Evolutionary conservation across 1,284 basidiomycete species (phyloP).

Genomic region (Sanghuangporus baumii): DNA sequence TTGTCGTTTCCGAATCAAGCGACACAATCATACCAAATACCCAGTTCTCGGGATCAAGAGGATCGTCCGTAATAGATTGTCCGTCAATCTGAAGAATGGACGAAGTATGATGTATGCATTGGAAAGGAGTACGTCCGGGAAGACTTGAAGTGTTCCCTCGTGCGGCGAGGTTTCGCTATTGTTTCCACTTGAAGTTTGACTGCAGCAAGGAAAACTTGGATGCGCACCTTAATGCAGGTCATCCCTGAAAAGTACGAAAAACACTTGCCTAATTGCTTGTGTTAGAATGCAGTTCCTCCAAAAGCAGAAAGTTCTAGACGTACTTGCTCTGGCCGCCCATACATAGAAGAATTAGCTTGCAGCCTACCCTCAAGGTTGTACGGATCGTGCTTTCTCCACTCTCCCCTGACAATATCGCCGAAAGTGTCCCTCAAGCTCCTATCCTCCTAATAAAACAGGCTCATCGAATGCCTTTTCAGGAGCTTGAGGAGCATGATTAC

Average conservation of each 20-base stretch:
- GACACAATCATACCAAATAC: conserved; percentile 44
- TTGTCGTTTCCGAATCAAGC: not conserved
- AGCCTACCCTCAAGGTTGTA: conserved; percentile 62
- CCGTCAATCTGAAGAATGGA: conserved; percentile 69
- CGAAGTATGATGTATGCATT: conserved; percentile 80
- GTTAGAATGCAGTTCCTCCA: not conserved
- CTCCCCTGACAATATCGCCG: conserved; percentile 56
- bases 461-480: not conserved
- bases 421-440: conserved; percentile 61
- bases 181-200: conserved; percentile 21
- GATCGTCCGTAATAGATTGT: conserved; percentile 36
- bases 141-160: conserved; percentile 77
- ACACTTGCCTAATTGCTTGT: conserved; percentile 44
- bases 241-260: conserved; percentile 80
- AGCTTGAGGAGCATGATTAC: not conserved
- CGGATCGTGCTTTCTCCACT: conserved; percentile 69
- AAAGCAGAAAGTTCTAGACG: conserved; percentile 1
- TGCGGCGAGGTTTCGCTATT: conserved; percentile 61
- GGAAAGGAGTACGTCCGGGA: conserved; percentile 67
- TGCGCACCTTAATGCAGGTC: conserved; percentile 57
- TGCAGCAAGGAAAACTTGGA: not conserved
- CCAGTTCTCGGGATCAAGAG: conserved; percentile 63
- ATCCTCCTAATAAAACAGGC: conserved; percentile 48
- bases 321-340: conserved; percentile 53
- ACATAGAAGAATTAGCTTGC: conserved; percentile 54